Base-by-base conservation (phyloP, 768 basidiomycete species). In the Kwoniella mangroviensis region DNA sequence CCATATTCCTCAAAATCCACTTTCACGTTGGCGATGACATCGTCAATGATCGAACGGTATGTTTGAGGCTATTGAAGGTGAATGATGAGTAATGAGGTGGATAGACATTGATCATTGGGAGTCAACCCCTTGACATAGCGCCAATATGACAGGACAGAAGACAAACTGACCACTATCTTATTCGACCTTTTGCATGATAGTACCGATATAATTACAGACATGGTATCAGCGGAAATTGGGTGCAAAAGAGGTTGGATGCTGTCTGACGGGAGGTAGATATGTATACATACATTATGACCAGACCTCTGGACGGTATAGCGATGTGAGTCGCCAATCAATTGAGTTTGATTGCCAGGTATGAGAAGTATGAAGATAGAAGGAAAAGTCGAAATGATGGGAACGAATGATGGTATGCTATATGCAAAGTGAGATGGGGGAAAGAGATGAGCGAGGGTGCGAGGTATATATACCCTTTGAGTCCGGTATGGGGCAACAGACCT, bases 1-100 rank as follows among this genome's bases (percentile, higher is more conserved):
- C 97, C 97, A 79, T 92, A 94, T 81, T 96, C 94, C 82, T 98
- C 95, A 85, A 98, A 99, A 82, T 98, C 95, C 84, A 89, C 86
- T 85, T 92, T 92, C 86, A 96, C 92, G 75, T 87, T 86, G 41
- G 85, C 84, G 77, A 98, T 91, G 75, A 98, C 95, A 85, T 98
- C 94, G 89, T 97, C 94, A 85, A 99, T 98, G 84, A 99, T 91
- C 69, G 89, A 83, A 73, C 96, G 92, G 85, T 99, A 99, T 77
- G 93, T 91, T 75, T 84, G 79, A 82, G 94, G 94, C 94, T 95
- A 89, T 87, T 85, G 86, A 88, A 84, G 84, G 84, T 26, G 28
- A 63, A 53, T 54, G 56, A 84, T 85, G 45, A 53, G 51, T 12
- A 51, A 24, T 17, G 45, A 51, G 43, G 34, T 9, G 19, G 21